Evolutionary conservation across 306 rosid genomes (phyloP).

Genomic region (Medicago ruthenica): DNA sequence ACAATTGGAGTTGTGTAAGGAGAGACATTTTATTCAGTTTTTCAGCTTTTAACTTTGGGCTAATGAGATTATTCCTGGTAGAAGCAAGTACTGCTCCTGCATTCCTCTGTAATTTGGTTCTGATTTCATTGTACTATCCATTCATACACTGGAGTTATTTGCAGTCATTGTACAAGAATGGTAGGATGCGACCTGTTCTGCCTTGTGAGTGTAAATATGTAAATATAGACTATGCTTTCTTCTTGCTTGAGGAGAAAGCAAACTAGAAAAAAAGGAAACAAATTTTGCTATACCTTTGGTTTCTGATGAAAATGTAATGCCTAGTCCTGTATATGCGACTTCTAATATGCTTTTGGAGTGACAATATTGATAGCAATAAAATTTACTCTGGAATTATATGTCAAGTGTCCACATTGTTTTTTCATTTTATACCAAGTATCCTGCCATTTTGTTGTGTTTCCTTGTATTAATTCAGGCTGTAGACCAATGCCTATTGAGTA

Average conservation of each 20-base stretch:
- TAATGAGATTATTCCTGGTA: neutral
- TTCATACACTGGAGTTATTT: neutral
- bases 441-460: conserved; percentile 30
- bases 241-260: conserved; percentile 13
- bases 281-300: conserved; percentile 1
- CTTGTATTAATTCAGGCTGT: conserved; percentile 20
- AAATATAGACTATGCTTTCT: conserved; percentile 26
- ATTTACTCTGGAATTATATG: neutral
- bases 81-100: neutral
- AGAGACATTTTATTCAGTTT: conserved; percentile 2
- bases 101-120: neutral
- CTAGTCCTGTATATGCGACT: conserved; percentile 2
- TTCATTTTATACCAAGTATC: conserved; percentile 26
- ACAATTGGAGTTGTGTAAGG: neutral
- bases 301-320: conserved; percentile 28
- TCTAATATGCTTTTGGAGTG: neutral
- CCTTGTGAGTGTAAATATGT: conserved; percentile 22
- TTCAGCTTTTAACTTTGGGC: conserved; percentile 9
- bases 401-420: neutral
- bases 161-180: neutral
- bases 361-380: conserved; percentile 1
- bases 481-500: conserved; percentile 29
- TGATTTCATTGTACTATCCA: conserved; percentile 11
- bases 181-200: neutral
- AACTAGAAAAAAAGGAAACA: neutral